Conservation (phyloP, 2,329 filamentous ascomycete species). For the Pestalotiopsis sp. region DNA sequence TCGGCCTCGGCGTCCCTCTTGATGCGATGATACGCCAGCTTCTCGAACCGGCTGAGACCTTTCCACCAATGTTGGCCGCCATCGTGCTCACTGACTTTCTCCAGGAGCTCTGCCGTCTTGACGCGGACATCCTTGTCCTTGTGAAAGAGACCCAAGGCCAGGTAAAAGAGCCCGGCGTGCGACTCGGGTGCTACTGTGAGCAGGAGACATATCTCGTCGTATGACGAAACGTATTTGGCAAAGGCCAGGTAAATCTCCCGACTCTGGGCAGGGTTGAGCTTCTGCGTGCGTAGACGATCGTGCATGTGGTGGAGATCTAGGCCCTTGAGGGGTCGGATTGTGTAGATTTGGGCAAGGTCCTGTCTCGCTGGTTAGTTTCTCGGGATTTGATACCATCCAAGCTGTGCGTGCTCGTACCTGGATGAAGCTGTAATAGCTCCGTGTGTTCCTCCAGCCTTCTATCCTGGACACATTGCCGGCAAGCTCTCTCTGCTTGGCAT, state of each 20-base stretch:
- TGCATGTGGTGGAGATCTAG: constrained; percentile 91
- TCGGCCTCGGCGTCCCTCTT: constrained; percentile 66
- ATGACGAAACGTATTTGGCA: constrained; percentile 73
- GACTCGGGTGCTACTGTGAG: constrained; percentile 82
- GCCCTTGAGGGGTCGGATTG: constrained; percentile 70
- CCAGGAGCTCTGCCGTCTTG: constrained; percentile 77
- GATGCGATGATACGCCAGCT: constrained; percentile 80
- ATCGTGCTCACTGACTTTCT: constrained; percentile 82
- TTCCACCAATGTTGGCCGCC: constrained; percentile 94
- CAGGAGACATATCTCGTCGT: constrained; percentile 84
- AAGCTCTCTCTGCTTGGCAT: constrained; percentile 79
- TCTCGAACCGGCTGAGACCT: constrained; percentile 83
- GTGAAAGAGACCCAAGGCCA: constrained; percentile 90
- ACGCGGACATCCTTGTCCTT: constrained; percentile 79
- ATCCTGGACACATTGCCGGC: constrained; percentile 91
- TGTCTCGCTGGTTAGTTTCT: constrained; percentile 29
- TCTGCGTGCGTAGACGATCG: constrained; percentile 83
- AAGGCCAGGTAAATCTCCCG: constrained; percentile 86
- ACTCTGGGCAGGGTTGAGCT: constrained; percentile 74
- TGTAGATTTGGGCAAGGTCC: constrained; percentile 69
- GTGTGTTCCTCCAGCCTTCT: constrained; percentile 94
- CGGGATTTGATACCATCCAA: background rate
- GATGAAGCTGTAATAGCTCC: constrained; percentile 94
- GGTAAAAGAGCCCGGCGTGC: constrained; percentile 86
- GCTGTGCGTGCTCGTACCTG: constrained; percentile 56